Evolutionary conservation across 2,329 filamentous ascomycete species (phyloP).

Genomic region (Ophiobolus disseminans): DNA sequence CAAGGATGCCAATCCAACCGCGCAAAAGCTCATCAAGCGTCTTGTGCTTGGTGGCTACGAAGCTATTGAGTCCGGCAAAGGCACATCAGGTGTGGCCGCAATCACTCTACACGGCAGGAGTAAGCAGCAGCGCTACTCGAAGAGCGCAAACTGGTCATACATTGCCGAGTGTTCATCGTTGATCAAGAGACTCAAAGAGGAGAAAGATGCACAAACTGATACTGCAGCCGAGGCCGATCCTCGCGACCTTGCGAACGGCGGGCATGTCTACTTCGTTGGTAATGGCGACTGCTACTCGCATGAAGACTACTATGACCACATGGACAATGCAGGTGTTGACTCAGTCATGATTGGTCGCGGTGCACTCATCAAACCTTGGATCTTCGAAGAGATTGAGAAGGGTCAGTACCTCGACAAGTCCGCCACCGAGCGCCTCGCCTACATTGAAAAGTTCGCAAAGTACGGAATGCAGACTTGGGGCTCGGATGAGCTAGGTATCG

Average conservation of each 20-base stretch:
- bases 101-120: conserved; percentile 93
- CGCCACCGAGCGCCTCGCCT: conserved; percentile 80
- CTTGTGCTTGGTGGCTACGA: conserved; percentile 82
- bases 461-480: conserved; percentile 96
- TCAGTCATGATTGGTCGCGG: conserved; percentile 97
- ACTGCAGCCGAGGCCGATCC: conserved; percentile 79
- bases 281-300: conserved; percentile 98
- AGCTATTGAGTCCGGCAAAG: conserved; percentile 68
- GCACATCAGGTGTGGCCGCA: conserved; percentile 79
- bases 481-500: conserved; percentile 90
- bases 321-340: conserved; percentile 81
- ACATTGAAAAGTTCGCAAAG: conserved; percentile 87
- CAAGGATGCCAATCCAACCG: conserved; percentile 77
- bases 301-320: conserved; percentile 79
- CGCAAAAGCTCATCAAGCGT: conserved; percentile 80
- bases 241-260: conserved; percentile 71
- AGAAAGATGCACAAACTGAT: conserved; percentile 72
- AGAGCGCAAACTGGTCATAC: conserved; percentile 91
- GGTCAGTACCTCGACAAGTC: conserved; percentile 97
- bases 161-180: conserved; percentile 88
- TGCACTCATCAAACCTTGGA: conserved; percentile 95
- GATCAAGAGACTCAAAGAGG: conserved; percentile 78
- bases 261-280: conserved; percentile 87
- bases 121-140: conserved; percentile 92
- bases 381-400: conserved; percentile 93